Percentiles rank a stretch among this genome's conserved stretches.
These are phyloP conservation scores for Clonostachys byssicola DNA, from an alignment of 2,329 filamentous ascomycete genomes.

Conservation along the genomic window DNA sequence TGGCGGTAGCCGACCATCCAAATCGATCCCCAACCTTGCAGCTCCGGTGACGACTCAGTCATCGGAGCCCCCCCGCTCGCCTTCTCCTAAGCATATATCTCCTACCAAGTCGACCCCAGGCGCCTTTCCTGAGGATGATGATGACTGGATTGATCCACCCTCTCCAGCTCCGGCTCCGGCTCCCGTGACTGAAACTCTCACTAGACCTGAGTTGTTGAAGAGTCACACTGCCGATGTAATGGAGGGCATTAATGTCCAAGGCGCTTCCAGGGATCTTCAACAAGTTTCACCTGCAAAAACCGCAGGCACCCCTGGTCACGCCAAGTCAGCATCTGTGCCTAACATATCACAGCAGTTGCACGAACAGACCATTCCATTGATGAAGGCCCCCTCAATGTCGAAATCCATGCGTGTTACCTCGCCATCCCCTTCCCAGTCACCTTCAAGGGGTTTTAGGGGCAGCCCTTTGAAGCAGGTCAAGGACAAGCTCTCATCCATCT, in stretches of 20 bases:
- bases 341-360: conserved; percentile 5
- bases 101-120: conserved; percentile 46
- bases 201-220: conserved; percentile 51
- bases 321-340: conserved; percentile 60
- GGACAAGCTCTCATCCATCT: conserved; percentile 84
- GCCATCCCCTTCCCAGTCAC: conserved; percentile 51
- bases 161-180: conserved; percentile 12
- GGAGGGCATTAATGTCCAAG: conserved; percentile 39
- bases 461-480: conserved; percentile 89
- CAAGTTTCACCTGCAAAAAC: conserved; percentile 4
- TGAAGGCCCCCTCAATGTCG: conserved; percentile 60
- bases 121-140: conserved; percentile 57
- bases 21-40: conserved; percentile 35
- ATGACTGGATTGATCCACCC: conserved; percentile 60
- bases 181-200: conserved; percentile 11
- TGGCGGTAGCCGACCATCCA: conserved; percentile 39
- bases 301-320: conserved; percentile 23
- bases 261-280: not conserved
- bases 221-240: conserved; percentile 58
- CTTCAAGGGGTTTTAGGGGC: conserved; percentile 55
- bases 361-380: conserved; percentile 26
- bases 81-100: conserved; percentile 17
- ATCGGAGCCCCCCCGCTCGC: conserved; percentile 16
- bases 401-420: conserved; percentile 28
- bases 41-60: conserved; percentile 23